Evolutionary conservation across 768 basidiomycete genomes (phyloP).

Genomic region (Boletus speciosus): DNA sequence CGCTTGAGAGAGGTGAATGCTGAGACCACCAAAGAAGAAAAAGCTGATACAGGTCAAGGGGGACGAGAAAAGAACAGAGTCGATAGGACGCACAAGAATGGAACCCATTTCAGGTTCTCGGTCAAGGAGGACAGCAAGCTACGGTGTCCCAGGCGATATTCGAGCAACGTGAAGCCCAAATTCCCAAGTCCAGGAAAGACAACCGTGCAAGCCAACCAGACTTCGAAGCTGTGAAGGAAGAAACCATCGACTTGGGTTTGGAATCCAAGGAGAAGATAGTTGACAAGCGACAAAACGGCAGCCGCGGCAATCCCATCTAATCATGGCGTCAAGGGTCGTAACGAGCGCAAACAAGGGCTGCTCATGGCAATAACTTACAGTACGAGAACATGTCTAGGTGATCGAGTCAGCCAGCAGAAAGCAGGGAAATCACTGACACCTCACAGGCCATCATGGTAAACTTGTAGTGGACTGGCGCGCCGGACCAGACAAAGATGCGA

Average conservation of each 20-base stretch:
- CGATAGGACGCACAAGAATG: conserved; percentile 34
- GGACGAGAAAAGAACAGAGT: background rate
- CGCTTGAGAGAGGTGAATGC: conserved; percentile 49
- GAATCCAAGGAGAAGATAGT: conserved; percentile 76
- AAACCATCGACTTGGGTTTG: conserved; percentile 65
- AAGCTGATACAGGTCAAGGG: conserved; percentile 21
- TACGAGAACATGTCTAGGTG: conserved; percentile 48
- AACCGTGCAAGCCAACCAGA: conserved; percentile 73
- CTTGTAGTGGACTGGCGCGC: conserved; percentile 79
- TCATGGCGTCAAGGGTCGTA: background rate
- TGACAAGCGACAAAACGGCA: conserved; percentile 62
- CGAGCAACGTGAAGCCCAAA: conserved; percentile 68
- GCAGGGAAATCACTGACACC: conserved; percentile 4
- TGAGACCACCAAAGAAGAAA: conserved; percentile 56
- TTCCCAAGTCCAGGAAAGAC: conserved; percentile 76
- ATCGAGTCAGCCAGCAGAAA: background rate
- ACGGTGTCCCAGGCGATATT: conserved; percentile 63
- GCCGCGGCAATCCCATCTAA: conserved; percentile 60
- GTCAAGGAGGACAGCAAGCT: conserved; percentile 18
- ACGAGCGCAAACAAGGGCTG: background rate
- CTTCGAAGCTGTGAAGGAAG: conserved; percentile 77
- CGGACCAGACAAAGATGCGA: conserved; percentile 71
- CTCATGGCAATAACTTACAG: conserved; percentile 31
- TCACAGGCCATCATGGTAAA: conserved; percentile 56
- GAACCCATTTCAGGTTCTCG: conserved; percentile 30